Evolutionary conservation across 371 early-diverging fungal genomes (phyloP).

Genomic region (Syncephalastrum racemosum): DNA sequence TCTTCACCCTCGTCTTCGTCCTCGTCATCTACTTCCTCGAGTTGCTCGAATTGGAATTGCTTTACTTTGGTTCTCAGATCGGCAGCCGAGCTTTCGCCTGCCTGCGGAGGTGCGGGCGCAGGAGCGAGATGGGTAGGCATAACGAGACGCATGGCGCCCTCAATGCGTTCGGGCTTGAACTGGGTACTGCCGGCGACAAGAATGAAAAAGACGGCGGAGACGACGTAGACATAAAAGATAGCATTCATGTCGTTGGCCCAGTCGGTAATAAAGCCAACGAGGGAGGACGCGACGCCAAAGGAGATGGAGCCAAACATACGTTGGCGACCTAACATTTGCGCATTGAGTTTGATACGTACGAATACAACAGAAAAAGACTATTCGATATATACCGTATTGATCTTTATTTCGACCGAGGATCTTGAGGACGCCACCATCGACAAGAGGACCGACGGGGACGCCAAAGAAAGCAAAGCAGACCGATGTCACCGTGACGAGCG

Average conservation of each 20-base stretch:
- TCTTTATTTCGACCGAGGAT: conserved; percentile 51
- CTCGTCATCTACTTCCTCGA: conserved; percentile 33
- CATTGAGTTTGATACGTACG: background rate
- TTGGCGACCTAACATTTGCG: conserved; percentile 29
- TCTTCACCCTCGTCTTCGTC: conserved; percentile 27
- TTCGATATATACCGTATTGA: conserved; percentile 36
- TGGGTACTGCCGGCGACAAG: conserved; percentile 43
- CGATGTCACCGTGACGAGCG: conserved; percentile 44
- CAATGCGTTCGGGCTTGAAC: conserved; percentile 43
- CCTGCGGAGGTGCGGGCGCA: background rate
- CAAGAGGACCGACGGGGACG: conserved; percentile 49
- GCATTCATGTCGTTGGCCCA: conserved; percentile 52
- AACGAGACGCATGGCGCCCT: conserved; percentile 7
- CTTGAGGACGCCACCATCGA: conserved; percentile 53
- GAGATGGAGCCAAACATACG: conserved; percentile 57
- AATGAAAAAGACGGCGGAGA: conserved; percentile 45
- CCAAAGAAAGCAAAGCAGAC: conserved; percentile 57
- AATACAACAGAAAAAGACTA: background rate
- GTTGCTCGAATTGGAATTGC: conserved; percentile 30
- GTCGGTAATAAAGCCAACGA: conserved; percentile 49
- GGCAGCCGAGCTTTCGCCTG: conserved; percentile 1
- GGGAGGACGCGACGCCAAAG: conserved; percentile 47
- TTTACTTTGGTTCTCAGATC: conserved; percentile 20
- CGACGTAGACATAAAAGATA: conserved; percentile 49
- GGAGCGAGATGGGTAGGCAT: background rate